These are phyloP conservation scores for Stenogyne calaminthoides DNA, from an alignment of 305 asterid genomes.

Conservation along the genomic window DNA sequence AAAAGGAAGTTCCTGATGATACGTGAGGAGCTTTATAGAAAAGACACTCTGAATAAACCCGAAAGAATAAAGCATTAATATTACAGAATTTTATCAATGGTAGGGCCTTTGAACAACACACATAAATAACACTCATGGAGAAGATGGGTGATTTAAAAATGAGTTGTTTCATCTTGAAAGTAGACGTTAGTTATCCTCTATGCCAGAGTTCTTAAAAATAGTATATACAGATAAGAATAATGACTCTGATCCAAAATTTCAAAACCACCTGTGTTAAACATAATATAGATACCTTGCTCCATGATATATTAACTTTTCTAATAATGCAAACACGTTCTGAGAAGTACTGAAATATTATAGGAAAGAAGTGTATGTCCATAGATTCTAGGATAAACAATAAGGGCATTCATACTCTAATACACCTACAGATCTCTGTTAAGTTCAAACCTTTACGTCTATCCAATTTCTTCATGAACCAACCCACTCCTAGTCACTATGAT, in stretches of 20 bases:
- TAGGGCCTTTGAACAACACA: background rate
- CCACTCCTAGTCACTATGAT: slow-evolving; percentile 2
- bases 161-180: background rate
- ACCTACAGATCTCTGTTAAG: slow-evolving; percentile 6
- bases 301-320: background rate
- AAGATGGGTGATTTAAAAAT: background rate
- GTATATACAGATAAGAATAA: background rate
- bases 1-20: slow-evolving; percentile 7
- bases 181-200: slow-evolving; percentile 8
- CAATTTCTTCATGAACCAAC: background rate
- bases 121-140: background rate
- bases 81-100: background rate
- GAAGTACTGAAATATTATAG: background rate
- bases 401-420: background rate
- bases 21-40: slow-evolving; percentile 6
- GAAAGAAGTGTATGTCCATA: background rate
- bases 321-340: background rate
- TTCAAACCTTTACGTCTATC: background rate
- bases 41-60: slow-evolving; percentile 12
- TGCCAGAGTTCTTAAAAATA: background rate
- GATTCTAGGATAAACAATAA: background rate
- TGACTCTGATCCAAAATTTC: background rate
- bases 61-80: background rate
- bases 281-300: slow-evolving; percentile 2
- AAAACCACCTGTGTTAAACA: background rate